phyloP scores from a whole-genome alignment of 495 filamentous ascomycete species.

The Paragyromitra xinjiangensis region DNA sequence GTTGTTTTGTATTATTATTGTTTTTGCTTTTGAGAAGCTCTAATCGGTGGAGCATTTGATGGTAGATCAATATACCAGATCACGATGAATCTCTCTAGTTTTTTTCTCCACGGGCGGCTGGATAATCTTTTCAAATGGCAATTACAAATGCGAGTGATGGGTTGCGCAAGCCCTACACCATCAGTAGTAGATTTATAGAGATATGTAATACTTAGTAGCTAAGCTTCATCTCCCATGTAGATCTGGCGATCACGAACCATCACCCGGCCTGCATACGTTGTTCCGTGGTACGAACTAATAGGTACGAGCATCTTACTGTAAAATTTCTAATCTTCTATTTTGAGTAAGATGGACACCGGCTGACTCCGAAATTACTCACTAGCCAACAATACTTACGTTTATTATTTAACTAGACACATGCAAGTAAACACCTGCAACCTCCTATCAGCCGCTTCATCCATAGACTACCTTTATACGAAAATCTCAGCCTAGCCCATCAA shows the following conservation, averaged over 20 bases:
- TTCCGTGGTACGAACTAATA: too few relatives aligned
- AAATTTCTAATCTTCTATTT: too few relatives aligned
- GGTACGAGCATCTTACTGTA: too few relatives aligned
- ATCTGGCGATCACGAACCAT: background rate
- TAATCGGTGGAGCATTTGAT: background rate
- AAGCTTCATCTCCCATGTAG: background rate
- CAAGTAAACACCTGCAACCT: too few relatives aligned
- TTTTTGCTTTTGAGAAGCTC: background rate
- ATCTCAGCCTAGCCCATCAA: too few relatives aligned
- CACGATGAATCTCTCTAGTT: background rate
- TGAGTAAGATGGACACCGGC: too few relatives aligned
- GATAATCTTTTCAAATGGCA: background rate
- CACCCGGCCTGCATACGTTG: background rate
- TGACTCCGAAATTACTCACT: too few relatives aligned
- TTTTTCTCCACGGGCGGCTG: background rate
- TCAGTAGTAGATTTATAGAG: too few relatives aligned
- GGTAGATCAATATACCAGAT: constrained; percentile 9
- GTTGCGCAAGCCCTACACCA: background rate
- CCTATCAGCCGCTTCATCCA: too few relatives aligned
- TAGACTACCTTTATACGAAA: too few relatives aligned
- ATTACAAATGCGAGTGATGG: background rate
- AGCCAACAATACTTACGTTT: too few relatives aligned
- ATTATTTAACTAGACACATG: too few relatives aligned
- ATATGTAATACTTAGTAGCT: background rate
- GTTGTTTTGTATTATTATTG: background rate